Base-by-base conservation (phyloP, 768 basidiomycete species). In the Omphalotus guepiniiformis region DNA sequence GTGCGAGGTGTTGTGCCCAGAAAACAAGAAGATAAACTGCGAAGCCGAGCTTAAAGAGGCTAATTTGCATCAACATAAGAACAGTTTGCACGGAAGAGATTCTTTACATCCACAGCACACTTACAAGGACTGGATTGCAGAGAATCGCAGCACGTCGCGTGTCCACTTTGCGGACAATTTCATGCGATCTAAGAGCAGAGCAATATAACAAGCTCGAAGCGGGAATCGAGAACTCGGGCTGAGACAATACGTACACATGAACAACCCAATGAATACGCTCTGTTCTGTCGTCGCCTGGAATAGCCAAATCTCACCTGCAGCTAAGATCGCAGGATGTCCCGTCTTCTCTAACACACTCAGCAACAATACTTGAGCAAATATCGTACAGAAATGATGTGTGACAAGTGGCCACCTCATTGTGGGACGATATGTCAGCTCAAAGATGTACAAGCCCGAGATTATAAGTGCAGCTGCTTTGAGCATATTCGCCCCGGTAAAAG, bases 251-350 rank as follows among this genome's bases (percentile, higher is more conserved):
- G 13, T 42, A 42, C 41, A 42, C 41, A 42, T 42, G 6, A 42
- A 27, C 12, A 42, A 16, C 11, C 41, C 41, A 18, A 42, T 26
- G 27, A 42, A 42, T 19, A 42, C 41, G 16, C 41, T 42, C 16
- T 42, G 41, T 29, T 42, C 41, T 29, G 41, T 42, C 27, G 41
- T 42, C 19, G 41, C 41, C 15, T 42, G 41, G 18, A 42, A 42
- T 19, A 42, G 27, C 41, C 41, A 42, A 29, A 42, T 42, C 3
- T 42, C 27, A 4, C 41, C 41, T 16, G 27, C 41, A 25, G 27
- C 27, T 26, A 42, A 28, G 12, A 42, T 18, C n/a, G 41, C 41
- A 11, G 41, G 41, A 13, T 42, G 41, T 18, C 27, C 21, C 9
- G 41, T 42, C 13, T 42, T 28, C 4, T 26, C 28, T 19, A 42